Base-by-base conservation (phyloP, 257 asterid species). In the Coffea canephora region DNA sequence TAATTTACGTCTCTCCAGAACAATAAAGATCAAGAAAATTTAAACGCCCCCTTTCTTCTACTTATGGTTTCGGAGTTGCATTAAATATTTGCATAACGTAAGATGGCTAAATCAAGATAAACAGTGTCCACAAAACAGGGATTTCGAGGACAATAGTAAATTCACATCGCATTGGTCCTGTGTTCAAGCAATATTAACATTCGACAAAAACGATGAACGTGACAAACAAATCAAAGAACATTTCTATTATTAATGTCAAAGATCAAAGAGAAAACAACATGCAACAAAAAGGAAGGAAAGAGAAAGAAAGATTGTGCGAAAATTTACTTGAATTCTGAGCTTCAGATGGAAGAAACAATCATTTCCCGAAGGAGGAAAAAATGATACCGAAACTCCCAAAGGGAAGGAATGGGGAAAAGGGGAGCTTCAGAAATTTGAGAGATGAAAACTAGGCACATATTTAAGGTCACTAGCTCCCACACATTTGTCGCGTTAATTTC, bases 401-500 rank as follows among this genome's bases (percentile, higher is more conserved):
- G 84, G 83, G 78, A 79, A 80, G 39, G 3, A 59, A 55, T 19
- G 39, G 75, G 25, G 65, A 75, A 78, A 73, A 23, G 59, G 74
- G 43, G 50, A 74, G 69, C 31, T 52, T 59, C 65, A 67, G 82
- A 79, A 73, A 78, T 57, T 65, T 48, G 45, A 69, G 80, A 71
- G 75, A 67, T 59, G 69, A 39, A 83, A 23, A 57, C 79, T 39
- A 74, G 36, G 82, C 81, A 74, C 46, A 18, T 12, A 9, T 45
- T 65, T 43, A 27, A n/a, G 16, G 79, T 76, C 77, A 75, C 79
- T 82, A 69, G 36, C 70, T 69, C 82, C 87, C 95, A 86, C 86
- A 76, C 78, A 81, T 87, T 78, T 83, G 66, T 84, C 89, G 89
- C 75, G 78, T 77, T 80, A 73, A 79, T 83, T 73, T 89, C 82